phyloP scores from a whole-genome alignment of 73 alveolate species.

The Paramecium bursaria region DNA sequence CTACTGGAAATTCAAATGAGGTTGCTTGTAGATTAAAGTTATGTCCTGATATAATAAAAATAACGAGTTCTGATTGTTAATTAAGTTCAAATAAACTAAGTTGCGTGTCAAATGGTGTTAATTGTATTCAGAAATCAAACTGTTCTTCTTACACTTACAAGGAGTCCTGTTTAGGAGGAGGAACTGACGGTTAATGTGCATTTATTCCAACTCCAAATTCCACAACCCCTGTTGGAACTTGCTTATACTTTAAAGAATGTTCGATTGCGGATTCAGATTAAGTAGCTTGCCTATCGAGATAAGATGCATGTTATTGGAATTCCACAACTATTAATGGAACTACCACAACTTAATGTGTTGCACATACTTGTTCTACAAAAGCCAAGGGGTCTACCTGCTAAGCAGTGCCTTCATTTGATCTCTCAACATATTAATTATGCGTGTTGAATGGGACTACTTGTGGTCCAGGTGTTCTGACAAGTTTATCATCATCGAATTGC shows the following conservation, averaged over 20 bases:
- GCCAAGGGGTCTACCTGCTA: too few relatives aligned
- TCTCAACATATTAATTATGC: too few relatives aligned
- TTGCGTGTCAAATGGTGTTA: constrained; percentile 48
- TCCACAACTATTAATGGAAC: constrained; percentile 22
- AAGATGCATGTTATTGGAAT: constrained; percentile 21
- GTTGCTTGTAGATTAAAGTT: too few relatives aligned
- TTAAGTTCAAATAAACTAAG: too few relatives aligned
- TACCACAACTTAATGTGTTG: constrained; percentile 4
- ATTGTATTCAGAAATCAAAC: not conserved
- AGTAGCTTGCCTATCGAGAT: not conserved
- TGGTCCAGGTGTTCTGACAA: too few relatives aligned
- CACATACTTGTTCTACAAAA: too few relatives aligned
- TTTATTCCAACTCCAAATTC: constrained; percentile 20
- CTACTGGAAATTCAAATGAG: too few relatives aligned
- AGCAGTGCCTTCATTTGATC: too few relatives aligned
- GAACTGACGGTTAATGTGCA: constrained; percentile 46
- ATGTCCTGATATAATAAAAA: too few relatives aligned
- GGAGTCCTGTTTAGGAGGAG: constrained; percentile 41
- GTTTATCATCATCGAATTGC: too few relatives aligned
- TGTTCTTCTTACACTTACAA: constrained; percentile 22
- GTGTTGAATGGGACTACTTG: too few relatives aligned
- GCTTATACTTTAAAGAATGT: not conserved
- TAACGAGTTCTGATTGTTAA: too few relatives aligned
- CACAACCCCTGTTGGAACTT: constrained; percentile 51
- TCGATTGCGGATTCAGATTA: not conserved